These are phyloP conservation scores for Xylariaceae sp. DNA, from an alignment of 2,329 filamentous ascomycete genomes.

Conservation along the genomic window DNA sequence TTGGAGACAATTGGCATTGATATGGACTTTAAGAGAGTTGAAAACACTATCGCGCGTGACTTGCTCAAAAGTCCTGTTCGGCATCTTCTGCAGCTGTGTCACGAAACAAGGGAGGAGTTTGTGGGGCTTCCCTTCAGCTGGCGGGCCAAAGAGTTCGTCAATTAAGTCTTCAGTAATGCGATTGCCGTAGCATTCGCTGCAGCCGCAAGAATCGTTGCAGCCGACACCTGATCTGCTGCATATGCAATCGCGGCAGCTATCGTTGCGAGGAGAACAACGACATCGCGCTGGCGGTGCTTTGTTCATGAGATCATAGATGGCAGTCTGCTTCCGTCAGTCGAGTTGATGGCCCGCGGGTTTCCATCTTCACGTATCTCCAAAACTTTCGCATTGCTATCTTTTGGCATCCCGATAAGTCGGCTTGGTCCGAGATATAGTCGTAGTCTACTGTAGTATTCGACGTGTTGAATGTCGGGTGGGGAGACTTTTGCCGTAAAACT, in stretches of 20 bases:
- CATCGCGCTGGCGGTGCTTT: no score
- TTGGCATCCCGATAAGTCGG: no score
- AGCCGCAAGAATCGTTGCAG: conserved; percentile 4
- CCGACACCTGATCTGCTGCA: conserved; percentile 1
- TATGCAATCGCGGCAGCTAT: conserved; percentile 1
- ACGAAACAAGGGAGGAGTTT: conserved; percentile 1
- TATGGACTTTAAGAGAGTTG: neutral
- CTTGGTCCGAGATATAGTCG: no score
- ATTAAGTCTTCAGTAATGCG: neutral
- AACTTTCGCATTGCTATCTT: no score
- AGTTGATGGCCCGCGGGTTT: no score
- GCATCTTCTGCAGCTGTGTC: neutral
- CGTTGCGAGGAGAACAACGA: no score
- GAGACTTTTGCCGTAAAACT: no score
- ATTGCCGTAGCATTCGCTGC: neutral
- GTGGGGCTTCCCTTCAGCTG: conserved; percentile 1
- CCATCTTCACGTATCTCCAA: no score
- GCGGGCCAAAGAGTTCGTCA: conserved; percentile 1
- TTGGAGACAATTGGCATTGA: neutral
- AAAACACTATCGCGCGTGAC: neutral
- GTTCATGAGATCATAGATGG: no score
- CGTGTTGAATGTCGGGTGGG: no score
- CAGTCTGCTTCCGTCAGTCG: no score
- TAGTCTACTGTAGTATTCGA: no score
- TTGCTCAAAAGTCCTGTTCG: neutral